Evolutionary conservation across 371 early-diverging fungal species (phyloP).

Genomic region (Mucor saturninus): DNA sequence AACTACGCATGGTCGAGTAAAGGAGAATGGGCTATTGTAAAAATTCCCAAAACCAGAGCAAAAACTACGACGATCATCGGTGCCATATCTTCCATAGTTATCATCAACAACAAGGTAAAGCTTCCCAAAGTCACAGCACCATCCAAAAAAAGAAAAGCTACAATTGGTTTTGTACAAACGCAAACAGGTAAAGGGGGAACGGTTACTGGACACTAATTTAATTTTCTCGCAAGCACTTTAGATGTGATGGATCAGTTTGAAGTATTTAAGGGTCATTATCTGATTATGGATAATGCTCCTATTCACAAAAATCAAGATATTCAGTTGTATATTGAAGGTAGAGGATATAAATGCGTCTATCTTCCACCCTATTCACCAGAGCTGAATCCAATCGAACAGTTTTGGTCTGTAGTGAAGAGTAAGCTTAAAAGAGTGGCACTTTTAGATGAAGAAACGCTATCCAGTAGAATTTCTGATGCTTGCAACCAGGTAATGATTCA

Average conservation of each 20-base stretch:
- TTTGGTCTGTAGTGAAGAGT: conserved; percentile 25
- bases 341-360: conserved; percentile 31
- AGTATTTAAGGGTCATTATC: conserved; percentile 20
- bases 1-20: conserved; percentile 14
- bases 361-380: conserved; percentile 28
- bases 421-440: conserved; percentile 17
- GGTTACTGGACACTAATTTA: conserved; percentile 25
- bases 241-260: conserved; percentile 17
- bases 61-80: conserved; percentile 19
- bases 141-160: conserved; percentile 22
- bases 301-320: conserved; percentile 22
- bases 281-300: conserved; percentile 29
- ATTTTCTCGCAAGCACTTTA: conserved; percentile 10
- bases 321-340: conserved; percentile 16
- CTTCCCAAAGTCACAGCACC: conserved; percentile 11
- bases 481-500: conserved; percentile 9
- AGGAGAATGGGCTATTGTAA: conserved; percentile 5
- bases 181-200: conserved; percentile 16
- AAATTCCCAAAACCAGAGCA: conserved; percentile 20
- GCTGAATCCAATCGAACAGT: conserved; percentile 26
- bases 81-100: conserved; percentile 7
- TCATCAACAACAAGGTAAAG: conserved; percentile 13
- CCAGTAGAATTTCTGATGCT: conserved; percentile 4
- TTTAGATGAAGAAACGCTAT: conserved; percentile 18
- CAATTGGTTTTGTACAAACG: too few relatives aligned